These are phyloP conservation scores for Quillaja saponaria DNA, from an alignment of 306 rosid species.

Conservation along the genomic window DNA sequence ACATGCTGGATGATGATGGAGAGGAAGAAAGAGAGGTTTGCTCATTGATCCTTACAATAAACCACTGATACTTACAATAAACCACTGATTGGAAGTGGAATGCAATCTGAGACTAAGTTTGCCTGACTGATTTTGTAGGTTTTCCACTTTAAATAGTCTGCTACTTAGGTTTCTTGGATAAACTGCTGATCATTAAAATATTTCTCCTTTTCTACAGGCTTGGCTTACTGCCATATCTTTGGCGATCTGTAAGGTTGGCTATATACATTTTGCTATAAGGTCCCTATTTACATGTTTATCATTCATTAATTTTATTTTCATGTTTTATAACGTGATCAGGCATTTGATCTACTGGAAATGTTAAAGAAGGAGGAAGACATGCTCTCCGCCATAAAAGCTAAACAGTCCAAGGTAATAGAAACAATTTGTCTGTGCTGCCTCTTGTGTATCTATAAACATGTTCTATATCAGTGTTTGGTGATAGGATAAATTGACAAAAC, in stretches of 20 bases:
- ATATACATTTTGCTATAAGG: conserved; percentile 17
- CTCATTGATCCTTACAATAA: too few relatives aligned
- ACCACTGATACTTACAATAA: too few relatives aligned
- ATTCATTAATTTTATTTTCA: conserved; percentile 22
- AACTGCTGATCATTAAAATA: conserved; percentile 13
- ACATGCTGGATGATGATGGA: conserved; percentile 79
- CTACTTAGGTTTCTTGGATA: neutral
- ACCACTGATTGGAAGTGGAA: too few relatives aligned
- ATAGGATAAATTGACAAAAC: too few relatives aligned
- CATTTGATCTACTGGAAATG: conserved; percentile 82
- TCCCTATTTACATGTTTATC: conserved; percentile 14
- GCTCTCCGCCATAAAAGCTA: conserved; percentile 76
- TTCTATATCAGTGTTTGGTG: too few relatives aligned
- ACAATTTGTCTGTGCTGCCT: too few relatives aligned
- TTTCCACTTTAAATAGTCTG: too few relatives aligned
- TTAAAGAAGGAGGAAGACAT: conserved; percentile 88
- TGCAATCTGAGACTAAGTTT: too few relatives aligned
- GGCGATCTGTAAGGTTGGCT: conserved; percentile 87
- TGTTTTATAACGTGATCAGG: conserved; percentile 45
- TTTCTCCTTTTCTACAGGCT: conserved; percentile 53
- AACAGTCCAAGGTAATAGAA: conserved; percentile 70
- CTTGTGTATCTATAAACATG: too few relatives aligned
- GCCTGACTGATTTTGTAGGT: too few relatives aligned
- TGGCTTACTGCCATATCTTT: conserved; percentile 80
- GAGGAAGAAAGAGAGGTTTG: conserved; percentile 97